These are phyloP conservation scores for Claviceps sp. DNA, from an alignment of 2,329 filamentous ascomycete species.

Conservation along the genomic window DNA sequence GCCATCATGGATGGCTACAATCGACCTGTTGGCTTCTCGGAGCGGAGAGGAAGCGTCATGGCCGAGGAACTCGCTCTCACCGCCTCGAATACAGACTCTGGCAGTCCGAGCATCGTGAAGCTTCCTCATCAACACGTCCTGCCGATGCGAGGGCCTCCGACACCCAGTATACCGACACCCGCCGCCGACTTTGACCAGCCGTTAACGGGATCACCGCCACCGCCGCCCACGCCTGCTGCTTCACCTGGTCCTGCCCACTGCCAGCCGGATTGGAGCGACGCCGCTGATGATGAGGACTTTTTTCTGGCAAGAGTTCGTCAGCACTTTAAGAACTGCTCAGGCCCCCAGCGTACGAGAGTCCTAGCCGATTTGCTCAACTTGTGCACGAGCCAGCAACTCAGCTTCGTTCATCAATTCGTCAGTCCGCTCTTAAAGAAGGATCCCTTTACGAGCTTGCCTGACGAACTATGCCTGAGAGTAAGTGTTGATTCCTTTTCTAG, in stretches of 20 bases:
- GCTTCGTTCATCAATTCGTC: constrained; percentile 93
- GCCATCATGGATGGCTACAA: constrained; percentile 22
- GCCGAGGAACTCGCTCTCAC: constrained; percentile 45
- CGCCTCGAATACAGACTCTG: constrained; percentile 28
- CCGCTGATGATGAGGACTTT: constrained; percentile 68
- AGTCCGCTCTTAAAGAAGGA: constrained; percentile 91
- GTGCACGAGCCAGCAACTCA: constrained; percentile 88
- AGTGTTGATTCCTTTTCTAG: constrained; percentile 14
- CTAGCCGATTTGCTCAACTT: constrained; percentile 82
- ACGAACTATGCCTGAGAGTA: constrained; percentile 84
- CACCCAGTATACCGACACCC: constrained; percentile 53
- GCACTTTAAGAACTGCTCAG: constrained; percentile 66
- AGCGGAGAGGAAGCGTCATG: constrained; percentile 44
- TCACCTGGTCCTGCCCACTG: constrained; percentile 49
- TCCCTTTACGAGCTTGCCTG: constrained; percentile 81
- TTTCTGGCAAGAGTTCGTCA: constrained; percentile 67
- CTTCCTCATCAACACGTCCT: constrained; percentile 22
- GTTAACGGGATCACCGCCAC: constrained; percentile 46
- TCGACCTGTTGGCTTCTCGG: constrained; percentile 45
- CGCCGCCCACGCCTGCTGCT: constrained; percentile 51
- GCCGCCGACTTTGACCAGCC: constrained; percentile 50
- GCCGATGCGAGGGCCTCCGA: constrained; percentile 44
- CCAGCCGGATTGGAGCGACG: constrained; percentile 61
- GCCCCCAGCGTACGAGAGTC: constrained; percentile 64
- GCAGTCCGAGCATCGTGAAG: constrained; percentile 37